Base-by-base conservation (phyloP, 345 rosid species). In the Anacardium occidentale region DNA sequence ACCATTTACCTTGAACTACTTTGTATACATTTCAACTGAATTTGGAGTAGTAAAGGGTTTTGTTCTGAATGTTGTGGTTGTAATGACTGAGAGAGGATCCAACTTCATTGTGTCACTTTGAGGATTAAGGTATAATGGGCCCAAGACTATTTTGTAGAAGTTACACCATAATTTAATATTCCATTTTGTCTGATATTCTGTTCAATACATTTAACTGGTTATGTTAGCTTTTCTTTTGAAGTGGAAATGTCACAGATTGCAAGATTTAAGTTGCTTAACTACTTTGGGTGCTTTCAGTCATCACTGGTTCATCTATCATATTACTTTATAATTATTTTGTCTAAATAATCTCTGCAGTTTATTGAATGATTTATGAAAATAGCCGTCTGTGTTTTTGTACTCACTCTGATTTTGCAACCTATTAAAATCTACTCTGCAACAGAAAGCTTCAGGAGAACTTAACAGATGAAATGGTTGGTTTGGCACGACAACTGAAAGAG, bases 401-500 rank as follows among this genome's bases (percentile, higher is more conserved):
- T 20, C 58, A 12, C 59, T 57, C 2, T 45, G 13, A 54, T 55
- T 18, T n/a, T 52, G 21, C 50, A n/a, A 57, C 18, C 14, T 14
- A 11, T 29, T 58, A 45, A 58, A 24, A 40, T 62, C 11, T 48
- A 48, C 40, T 29, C 53, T 45, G 22, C 58, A 17, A 67, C 89
- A 90, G 94, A 76, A 83, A 87, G 79, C 88, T 92, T 78, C 98
- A 95, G 61, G 98, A 95, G 44, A 90, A 87, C 75, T 79, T 95
- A 70, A 91, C 96, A 0, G 97, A 91, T 85, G 99, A 92, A 81
- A 95, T 95, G 98, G 99, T 92, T 37, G 96, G 77, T 61, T 85
- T 95, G 80, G 99, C 98, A 11, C 78, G 72, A 57, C 90, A 95
- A 78, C 96, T 92, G 34, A 92, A 92, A 80, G 99, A 91, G 86